Conservation (phyloP, 345 rosid genomes). For the Hevea brasiliensis region DNA sequence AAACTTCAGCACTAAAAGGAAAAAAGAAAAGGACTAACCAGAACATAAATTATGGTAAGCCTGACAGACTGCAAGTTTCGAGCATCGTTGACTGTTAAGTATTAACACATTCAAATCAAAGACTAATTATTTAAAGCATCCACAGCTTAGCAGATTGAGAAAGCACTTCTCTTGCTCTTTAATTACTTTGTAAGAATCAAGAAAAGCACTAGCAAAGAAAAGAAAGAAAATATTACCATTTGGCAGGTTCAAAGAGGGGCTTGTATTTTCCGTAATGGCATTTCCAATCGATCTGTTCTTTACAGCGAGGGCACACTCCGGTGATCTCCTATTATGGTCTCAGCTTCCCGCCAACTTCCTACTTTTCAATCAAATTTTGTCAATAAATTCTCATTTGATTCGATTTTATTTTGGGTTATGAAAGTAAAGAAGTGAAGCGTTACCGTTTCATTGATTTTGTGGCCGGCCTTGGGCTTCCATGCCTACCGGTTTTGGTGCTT, state of each 20-base stretch:
- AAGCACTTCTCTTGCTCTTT: too few relatives aligned
- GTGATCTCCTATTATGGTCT: slow-evolving; percentile 75
- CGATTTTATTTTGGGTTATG: neutral
- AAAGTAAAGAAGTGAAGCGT: neutral
- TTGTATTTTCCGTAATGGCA: slow-evolving; percentile 93
- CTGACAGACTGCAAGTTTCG: slow-evolving; percentile 88
- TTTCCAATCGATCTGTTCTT: slow-evolving; percentile 94
- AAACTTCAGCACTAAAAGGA: slow-evolving; percentile 3
- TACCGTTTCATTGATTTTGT: slow-evolving; percentile 83
- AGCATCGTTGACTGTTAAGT: slow-evolving; percentile 51
- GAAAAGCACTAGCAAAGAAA: too few relatives aligned
- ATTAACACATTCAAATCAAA: neutral
- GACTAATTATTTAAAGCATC: too few relatives aligned
- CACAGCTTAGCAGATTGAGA: neutral
- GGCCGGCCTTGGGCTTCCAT: slow-evolving; percentile 92
- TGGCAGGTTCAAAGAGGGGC: slow-evolving; percentile 68
- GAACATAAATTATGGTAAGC: slow-evolving; percentile 88
- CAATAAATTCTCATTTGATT: neutral
- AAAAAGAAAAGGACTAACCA: slow-evolving; percentile 50
- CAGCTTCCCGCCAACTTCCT: slow-evolving; percentile 75
- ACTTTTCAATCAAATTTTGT: neutral
- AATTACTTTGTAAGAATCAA: too few relatives aligned
- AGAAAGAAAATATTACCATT: slow-evolving; percentile 48
- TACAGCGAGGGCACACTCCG: slow-evolving; percentile 83
- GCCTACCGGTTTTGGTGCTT: slow-evolving; percentile 81